phyloP scores from a whole-genome alignment of 2,329 filamentous ascomycete genomes.

The Dothistroma septosporum region DNA sequence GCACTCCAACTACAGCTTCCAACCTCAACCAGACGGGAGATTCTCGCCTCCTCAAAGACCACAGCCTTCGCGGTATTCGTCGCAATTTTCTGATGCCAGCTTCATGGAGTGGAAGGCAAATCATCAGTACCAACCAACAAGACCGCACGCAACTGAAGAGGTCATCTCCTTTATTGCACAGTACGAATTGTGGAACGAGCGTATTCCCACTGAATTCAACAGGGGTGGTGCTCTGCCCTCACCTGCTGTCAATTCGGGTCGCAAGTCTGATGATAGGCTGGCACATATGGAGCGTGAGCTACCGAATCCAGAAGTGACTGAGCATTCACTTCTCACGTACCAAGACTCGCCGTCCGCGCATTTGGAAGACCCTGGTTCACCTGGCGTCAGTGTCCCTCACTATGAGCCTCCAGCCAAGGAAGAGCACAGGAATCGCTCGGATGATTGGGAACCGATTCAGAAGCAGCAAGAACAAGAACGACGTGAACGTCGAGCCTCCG shows the following conservation, averaged over 20 bases:
- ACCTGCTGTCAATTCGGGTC: not conserved
- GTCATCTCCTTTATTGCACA: not conserved
- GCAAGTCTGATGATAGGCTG: not conserved
- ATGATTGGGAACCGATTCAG: not conserved
- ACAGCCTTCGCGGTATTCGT: not conserved
- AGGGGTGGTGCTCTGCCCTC: not conserved
- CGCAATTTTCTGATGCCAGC: not conserved
- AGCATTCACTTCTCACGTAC: not conserved
- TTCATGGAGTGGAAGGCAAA: not conserved
- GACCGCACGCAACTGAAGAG: not conserved
- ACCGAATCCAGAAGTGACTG: not conserved
- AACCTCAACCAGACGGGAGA: not conserved
- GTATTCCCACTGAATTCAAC: constrained; percentile 1
- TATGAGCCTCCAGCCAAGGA: not conserved
- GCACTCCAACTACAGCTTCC: not conserved
- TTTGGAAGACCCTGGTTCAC: not conserved
- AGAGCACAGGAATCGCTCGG: not conserved
- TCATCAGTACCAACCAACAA: not conserved
- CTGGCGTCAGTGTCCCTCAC: not conserved
- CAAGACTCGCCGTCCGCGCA: not conserved
- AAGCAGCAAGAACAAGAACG: not conserved
- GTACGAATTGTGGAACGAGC: not conserved
- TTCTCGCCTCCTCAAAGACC: not conserved
- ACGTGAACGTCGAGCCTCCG: not conserved
- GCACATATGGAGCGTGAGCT: not conserved